Percentiles rank a stretch among this genome's conserved stretches.
phyloP scores from a whole-genome alignment of 2,329 filamentous ascomycete genomes.

The Pyrenophora tritici-repentis region DNA sequence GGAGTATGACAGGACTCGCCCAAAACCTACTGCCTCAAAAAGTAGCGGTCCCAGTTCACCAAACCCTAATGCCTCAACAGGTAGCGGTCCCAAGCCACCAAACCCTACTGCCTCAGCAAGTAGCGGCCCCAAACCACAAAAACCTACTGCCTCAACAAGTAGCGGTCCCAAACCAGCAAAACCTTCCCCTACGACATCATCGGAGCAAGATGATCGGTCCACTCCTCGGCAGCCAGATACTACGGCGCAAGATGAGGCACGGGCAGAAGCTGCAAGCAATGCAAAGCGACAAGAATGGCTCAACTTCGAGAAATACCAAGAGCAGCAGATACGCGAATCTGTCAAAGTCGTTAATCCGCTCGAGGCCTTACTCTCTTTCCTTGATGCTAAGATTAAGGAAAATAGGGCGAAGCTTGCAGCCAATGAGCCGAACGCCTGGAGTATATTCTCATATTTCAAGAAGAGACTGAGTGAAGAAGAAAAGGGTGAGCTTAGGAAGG shows the following conservation, averaged over 20 bases:
- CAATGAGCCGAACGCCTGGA: constrained; percentile 5
- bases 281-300: constrained; percentile 11
- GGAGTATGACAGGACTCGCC: constrained; percentile 2
- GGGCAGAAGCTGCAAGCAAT: constrained; percentile 1
- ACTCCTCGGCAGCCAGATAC: not conserved
- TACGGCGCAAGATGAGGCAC: constrained; percentile 2
- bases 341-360: not conserved
- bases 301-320: constrained; percentile 2
- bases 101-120: no score
- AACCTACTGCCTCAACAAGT: no score
- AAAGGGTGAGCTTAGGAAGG: not conserved
- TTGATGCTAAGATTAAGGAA: no score
- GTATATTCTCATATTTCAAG: not conserved
- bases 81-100: no score
- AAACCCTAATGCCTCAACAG: no score
- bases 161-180: no score
- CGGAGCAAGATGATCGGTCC: not conserved
- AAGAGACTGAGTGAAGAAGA: constrained; percentile 3
- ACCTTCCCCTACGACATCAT: not conserved
- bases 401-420: no score
- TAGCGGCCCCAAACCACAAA: no score
- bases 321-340: not conserved
- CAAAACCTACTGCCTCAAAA: not conserved
- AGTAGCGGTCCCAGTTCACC: not conserved
- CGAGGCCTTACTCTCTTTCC: no score